Percentiles rank a stretch among this genome's conserved stretches.
Evolutionary conservation across 768 basidiomycete genomes (phyloP).

Genomic region (Tulasnella sp.): DNA sequence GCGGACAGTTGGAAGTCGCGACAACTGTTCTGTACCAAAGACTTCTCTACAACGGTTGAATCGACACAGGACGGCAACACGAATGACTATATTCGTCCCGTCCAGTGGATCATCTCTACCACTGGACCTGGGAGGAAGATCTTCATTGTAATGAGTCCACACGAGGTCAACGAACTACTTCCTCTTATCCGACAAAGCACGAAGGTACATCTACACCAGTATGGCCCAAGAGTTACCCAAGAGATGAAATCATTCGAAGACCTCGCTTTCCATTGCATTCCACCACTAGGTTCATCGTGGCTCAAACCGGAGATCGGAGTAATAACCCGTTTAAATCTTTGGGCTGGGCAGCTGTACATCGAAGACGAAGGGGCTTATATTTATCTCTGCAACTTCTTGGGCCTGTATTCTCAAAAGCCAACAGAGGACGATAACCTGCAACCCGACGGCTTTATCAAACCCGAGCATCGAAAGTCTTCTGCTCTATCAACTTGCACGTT

Average conservation of each 20-base stretch:
- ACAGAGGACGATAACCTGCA: no score
- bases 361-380: no score
- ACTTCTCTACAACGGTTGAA: not conserved
- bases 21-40: not conserved
- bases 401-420: no score
- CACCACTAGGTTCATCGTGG: not conserved
- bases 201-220: slow-evolving; percentile 6
- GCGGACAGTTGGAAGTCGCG: not conserved
- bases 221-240: slow-evolving; percentile 1
- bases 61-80: not conserved
- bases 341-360: no score
- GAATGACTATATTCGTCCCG: slow-evolving; percentile 1
- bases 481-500: no score
- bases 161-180: slow-evolving; percentile 7
- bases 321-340: no score
- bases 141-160: slow-evolving; percentile 5
- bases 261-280: slow-evolving; percentile 7
- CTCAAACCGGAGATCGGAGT: no score
- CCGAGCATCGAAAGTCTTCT: no score
- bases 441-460: no score
- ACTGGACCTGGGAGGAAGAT: not conserved
- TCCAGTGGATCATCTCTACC: slow-evolving; percentile 9
- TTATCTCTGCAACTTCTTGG: no score
- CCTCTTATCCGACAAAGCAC: slow-evolving; percentile 1
- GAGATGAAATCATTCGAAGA: not conserved